Evolutionary conservation across 164 flowering plant genomes (phyloP).

Genomic region (Magnolia officinalis): DNA sequence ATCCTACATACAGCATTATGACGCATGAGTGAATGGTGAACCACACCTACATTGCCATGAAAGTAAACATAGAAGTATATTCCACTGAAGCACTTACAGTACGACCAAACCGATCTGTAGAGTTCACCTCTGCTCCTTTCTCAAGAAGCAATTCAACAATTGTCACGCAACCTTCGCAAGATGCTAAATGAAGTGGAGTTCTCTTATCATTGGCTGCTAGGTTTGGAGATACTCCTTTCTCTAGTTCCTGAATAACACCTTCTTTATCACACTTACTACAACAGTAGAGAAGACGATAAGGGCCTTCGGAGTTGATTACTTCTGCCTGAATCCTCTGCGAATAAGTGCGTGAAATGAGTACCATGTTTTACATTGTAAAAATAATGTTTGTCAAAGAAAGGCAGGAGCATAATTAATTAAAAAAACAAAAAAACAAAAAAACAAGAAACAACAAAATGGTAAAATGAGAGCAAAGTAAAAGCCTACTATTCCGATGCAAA

Average conservation of each 20-base stretch:
- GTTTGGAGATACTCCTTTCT: constrained; percentile 45
- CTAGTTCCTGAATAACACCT: constrained; percentile 46
- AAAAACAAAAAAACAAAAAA: too few relatives aligned
- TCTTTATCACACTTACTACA: constrained; percentile 47
- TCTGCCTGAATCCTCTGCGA: constrained; percentile 10
- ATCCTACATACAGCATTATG: not conserved
- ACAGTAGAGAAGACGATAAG: constrained; percentile 46
- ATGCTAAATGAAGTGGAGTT: constrained; percentile 58
- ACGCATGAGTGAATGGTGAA: not conserved
- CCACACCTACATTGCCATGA: too few relatives aligned
- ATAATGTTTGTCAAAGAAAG: not conserved
- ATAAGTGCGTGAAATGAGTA: not conserved
- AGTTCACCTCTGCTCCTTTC: constrained; percentile 52
- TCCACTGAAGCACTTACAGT: constrained; percentile 34
- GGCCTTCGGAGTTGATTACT: constrained; percentile 29
- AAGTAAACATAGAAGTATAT: not conserved
- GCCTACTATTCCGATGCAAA: not conserved
- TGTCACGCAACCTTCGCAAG: constrained; percentile 51
- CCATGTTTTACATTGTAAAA: not conserved
- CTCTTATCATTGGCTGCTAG: constrained; percentile 50
- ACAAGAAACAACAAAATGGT: not conserved
- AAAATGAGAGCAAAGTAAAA: not conserved
- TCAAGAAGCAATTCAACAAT: constrained; percentile 45
- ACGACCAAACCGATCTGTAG: constrained; percentile 52
- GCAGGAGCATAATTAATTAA: too few relatives aligned